Conservation (phyloP, 23 red algal genomes). For the Gracilaria domingensis region DNA sequence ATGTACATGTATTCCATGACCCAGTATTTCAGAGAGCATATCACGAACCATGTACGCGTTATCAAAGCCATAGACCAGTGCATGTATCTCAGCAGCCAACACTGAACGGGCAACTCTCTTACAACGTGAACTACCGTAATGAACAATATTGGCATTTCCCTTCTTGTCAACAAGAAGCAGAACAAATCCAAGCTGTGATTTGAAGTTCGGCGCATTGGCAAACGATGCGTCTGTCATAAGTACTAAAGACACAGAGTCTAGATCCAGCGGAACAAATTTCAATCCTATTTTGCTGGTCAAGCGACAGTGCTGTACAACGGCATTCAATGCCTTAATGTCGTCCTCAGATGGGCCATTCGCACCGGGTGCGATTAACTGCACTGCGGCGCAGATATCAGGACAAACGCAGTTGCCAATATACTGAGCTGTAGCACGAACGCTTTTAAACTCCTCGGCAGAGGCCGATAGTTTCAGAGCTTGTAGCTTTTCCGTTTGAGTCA, state of each 20-base stretch:
- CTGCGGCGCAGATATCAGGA: conserved; percentile 26
- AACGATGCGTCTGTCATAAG: conserved; percentile 13
- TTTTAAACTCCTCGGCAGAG: conserved; percentile 10
- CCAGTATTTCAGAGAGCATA: conserved; percentile 14
- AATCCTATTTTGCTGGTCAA: not conserved
- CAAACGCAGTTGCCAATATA: conserved; percentile 31
- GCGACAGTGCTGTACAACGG: not conserved
- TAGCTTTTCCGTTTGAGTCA: conserved; percentile 21
- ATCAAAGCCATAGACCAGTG: conserved; percentile 45
- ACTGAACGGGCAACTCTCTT: conserved; percentile 42
- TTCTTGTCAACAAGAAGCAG: conserved; percentile 17
- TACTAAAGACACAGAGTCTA: not conserved
- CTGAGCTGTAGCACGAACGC: conserved; percentile 15
- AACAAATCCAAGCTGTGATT: conserved; percentile 48
- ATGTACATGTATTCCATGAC: not conserved
- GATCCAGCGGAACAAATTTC: conserved; percentile 4
- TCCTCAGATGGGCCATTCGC: not conserved
- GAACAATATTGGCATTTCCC: conserved; percentile 8
- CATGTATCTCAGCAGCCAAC: conserved; percentile 60
- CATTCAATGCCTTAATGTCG: not conserved
- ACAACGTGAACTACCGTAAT: conserved; percentile 37
- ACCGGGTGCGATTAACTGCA: not conserved
- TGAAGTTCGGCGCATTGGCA: not conserved
- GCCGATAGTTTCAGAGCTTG: not conserved
- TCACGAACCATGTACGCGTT: not conserved